Conservation (phyloP, 2,329 filamentous ascomycete genomes). For the Diplocarpon mali region DNA sequence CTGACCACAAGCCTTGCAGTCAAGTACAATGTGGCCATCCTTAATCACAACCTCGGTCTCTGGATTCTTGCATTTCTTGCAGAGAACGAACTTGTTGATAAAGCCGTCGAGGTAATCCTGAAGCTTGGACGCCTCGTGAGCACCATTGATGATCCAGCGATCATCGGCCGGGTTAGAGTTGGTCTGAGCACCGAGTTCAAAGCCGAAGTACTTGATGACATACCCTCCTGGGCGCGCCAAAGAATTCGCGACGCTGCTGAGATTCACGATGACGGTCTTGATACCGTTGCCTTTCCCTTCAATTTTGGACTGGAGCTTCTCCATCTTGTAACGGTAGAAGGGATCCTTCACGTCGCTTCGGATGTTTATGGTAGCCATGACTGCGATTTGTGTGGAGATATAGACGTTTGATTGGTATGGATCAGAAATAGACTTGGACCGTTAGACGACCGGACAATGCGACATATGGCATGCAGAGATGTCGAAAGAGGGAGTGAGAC, state of each 20-base stretch:
- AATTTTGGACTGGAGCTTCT: slow-evolving; percentile 95
- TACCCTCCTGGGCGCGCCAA: slow-evolving; percentile 87
- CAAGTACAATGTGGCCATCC: slow-evolving; percentile 80
- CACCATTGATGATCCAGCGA: slow-evolving; percentile 99
- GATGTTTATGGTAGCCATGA: slow-evolving; percentile 96
- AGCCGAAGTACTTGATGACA: slow-evolving; percentile 99
- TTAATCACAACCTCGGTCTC: slow-evolving; percentile 96
- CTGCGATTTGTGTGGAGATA: slow-evolving; percentile 36
- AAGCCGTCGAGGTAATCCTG: slow-evolving; percentile 98
- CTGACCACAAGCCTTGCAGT: slow-evolving; percentile 98
- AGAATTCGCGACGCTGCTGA: slow-evolving; percentile 85
- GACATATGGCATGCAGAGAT: slow-evolving; percentile 33
- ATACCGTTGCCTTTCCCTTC: slow-evolving; percentile 99
- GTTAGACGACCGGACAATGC: slow-evolving; percentile 23
- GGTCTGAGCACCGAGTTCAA: slow-evolving; percentile 96
- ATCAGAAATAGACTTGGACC: slow-evolving; percentile 14
- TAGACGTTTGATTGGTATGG: slow-evolving; percentile 12
- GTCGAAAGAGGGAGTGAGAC: slow-evolving; percentile 26
- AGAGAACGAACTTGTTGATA: slow-evolving; percentile 97
- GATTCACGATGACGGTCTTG: slow-evolving; percentile 96
- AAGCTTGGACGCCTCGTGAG: slow-evolving; percentile 87
- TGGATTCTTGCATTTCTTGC: slow-evolving; percentile 99
- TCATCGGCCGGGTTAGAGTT: slow-evolving; percentile 96
- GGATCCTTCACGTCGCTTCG: slow-evolving; percentile 95
- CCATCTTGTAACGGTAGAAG: slow-evolving; percentile 99